Percentiles rank a stretch among this genome's conserved stretches.
Conservation (phyloP, 768 basidiomycete genomes). For the Serendipita vermifera region DNA sequence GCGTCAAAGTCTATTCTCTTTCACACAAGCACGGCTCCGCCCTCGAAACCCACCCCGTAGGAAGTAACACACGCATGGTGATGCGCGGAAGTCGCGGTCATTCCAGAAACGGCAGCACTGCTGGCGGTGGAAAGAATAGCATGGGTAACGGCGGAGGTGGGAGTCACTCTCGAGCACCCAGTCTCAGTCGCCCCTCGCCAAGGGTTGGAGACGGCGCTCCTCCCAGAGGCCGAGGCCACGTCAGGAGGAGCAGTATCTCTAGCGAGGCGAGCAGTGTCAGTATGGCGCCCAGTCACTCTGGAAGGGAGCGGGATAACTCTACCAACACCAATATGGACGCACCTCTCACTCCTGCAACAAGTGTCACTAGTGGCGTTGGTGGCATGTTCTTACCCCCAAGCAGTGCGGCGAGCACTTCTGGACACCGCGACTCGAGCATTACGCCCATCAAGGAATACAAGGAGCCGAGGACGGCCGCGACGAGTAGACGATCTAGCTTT, state of each 20-base stretch:
- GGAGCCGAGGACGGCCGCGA: neutral
- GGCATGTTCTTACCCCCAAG: slow-evolving; percentile 2
- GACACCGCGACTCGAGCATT: slow-evolving; percentile 40
- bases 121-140: neutral
- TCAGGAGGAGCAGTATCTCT: neutral
- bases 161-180: neutral
- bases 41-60: slow-evolving; percentile 82
- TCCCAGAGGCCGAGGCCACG: slow-evolving; percentile 2
- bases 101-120: neutral
- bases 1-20: slow-evolving; percentile 89
- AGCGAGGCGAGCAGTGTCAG: slow-evolving; percentile 7
- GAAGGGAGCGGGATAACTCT: neutral
- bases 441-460: slow-evolving; percentile 36
- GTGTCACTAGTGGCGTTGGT: slow-evolving; percentile 1
- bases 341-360: slow-evolving; percentile 4
- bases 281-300: neutral
- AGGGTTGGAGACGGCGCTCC: neutral
- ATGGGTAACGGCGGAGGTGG: too few relatives aligned
- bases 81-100: slow-evolving; percentile 37
- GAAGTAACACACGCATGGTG: slow-evolving; percentile 70
- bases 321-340: neutral
- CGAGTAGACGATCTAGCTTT: neutral
- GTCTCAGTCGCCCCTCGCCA: neutral
- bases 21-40: slow-evolving; percentile 62
- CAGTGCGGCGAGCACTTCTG: neutral